These are phyloP conservation scores for Rhododendron williamsianum DNA, from an alignment of 148 eudicot species.

Conservation along the genomic window DNA sequence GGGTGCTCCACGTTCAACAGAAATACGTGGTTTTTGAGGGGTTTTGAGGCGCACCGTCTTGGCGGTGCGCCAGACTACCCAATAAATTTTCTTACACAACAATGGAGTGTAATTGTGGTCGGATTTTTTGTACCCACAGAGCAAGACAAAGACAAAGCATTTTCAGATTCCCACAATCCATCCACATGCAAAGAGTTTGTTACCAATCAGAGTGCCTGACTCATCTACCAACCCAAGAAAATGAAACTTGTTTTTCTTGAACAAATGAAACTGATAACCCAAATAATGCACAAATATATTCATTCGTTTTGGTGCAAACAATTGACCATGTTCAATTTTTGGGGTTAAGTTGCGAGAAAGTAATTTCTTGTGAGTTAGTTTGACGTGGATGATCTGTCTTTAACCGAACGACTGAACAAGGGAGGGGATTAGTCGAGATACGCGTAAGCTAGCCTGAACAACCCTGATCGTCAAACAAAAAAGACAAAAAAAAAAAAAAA, in stretches of 20 bases:
- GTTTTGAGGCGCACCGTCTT: background rate
- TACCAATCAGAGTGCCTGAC: slow-evolving; percentile 7
- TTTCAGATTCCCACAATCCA: slow-evolving; percentile 8
- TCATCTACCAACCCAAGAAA: slow-evolving; percentile 5
- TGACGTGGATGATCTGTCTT: too few relatives aligned
- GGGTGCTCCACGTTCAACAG: too few relatives aligned
- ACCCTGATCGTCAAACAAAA: background rate
- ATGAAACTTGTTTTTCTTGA: background rate
- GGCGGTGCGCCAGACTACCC: background rate
- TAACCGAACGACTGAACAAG: too few relatives aligned
- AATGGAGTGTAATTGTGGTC: background rate
- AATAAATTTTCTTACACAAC: background rate
- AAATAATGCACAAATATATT: background rate
- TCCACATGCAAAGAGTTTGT: slow-evolving; percentile 6
- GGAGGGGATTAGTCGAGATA: too few relatives aligned
- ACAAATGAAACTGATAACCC: background rate
- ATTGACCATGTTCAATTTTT: background rate
- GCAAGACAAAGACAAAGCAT: background rate
- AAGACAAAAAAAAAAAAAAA: background rate
- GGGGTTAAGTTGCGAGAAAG: too few relatives aligned
- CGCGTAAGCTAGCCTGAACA: too few relatives aligned
- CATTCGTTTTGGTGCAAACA: background rate
- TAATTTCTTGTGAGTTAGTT: too few relatives aligned
- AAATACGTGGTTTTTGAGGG: background rate
- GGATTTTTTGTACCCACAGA: slow-evolving; percentile 5